Evolutionary conservation across 225 moss, liverwort and hornwort species (phyloP), one percentile per base, ranked within the genome.

Genomic region (Bryoerythrophyllum caledonicum): DNA sequence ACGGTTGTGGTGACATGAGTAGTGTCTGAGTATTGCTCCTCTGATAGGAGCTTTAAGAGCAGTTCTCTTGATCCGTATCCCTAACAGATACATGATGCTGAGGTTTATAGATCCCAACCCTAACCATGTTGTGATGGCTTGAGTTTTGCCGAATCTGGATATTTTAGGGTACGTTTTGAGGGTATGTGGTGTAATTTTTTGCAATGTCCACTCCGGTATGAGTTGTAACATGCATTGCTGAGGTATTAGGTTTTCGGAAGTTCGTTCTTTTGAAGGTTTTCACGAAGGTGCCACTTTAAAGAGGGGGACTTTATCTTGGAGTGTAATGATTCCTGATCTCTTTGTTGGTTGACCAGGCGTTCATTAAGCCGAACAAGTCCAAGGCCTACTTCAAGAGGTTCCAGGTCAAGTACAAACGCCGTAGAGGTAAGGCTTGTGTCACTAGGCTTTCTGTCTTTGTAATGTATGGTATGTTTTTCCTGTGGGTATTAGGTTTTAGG

Each of bases 321-420:
- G n/a, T n/a, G n/a, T 10, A 4, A 23, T 55, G 10, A 10, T 55
- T 21, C 19, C 1, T 55, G 5, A 1, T 19, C 25, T 48, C 10
- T 48, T 1, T 66, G 13, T n/a, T 55, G 14, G 28, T 40, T 30
- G 43, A 1, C 10, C 68, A 82, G 93, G 93, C 76, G 44, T 95
- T 93, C 77, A 80, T 91, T 16, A 93, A 93, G 87, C 78, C 90
- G 4, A 88, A 87, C 74, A 93, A 93, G 83, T 57, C 77, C 60
- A 91, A 95, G 81, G 90, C 91, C 19, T 93, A 95, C 83, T 95
- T 95, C 84, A 95, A 95, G 86, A 83, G 93, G 61, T 93, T 90
- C 51, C 88, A 91, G 79, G 86, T 90, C 67, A 95, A 95, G 79
- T 92, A 95, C 80, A 92, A 92, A 80, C 89, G 92, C 38, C 79